Evolutionary conservation across 2,329 filamentous ascomycete species (phyloP), one percentile per base, ranked within the genome.

Genomic region (Sarocladium kiliense): DNA sequence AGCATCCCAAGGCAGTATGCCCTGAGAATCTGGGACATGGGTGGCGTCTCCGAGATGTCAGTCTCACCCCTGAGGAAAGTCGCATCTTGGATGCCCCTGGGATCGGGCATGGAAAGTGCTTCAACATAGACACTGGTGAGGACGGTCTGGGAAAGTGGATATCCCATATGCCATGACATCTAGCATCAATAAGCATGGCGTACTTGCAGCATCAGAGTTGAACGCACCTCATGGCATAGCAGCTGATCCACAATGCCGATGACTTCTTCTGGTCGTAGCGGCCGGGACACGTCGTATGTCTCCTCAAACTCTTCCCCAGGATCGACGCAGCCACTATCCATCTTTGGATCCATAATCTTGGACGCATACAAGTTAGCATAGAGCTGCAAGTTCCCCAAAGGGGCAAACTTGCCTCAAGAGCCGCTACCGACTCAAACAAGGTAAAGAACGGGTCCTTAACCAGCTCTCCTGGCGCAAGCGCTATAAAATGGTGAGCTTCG

Each of bases 301-400:
- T 93, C 87, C 57, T 96, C 89, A 32, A 93, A 81, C n/a, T 85
- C 84, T 65, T 96, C 90, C 27, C 86, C 88, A 7, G 87, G 83
- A 19, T 84, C 79, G 6, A 95, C 77, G 61, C 87, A 91, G 26
- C 94, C 94, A 66, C 91, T 97, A 71, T 99, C 94, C 94, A 99
- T 99, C 73, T 97, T 99, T 1, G 89, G 86, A 66, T 99, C 94
- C 90, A 97, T 97, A 63, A 99, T 96, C 94, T 99, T 64, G 25
- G 18, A 2, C 26, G 5, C n/a, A n/a, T n/a, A 26, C 18, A 7
- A 10, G 26, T 41, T 21, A 16, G 18, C 25, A 25, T 12, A n/a
- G 26, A 47, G 14, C 39, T 11, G 18, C n/a, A 23, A 14, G 19
- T 23, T 7, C 14, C 7, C 7, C 3, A 21, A 21, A 9, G 10